Evolutionary conservation across 2,329 filamentous ascomycete genomes (phyloP).

Genomic region (Aspergillus transmontanensis): DNA sequence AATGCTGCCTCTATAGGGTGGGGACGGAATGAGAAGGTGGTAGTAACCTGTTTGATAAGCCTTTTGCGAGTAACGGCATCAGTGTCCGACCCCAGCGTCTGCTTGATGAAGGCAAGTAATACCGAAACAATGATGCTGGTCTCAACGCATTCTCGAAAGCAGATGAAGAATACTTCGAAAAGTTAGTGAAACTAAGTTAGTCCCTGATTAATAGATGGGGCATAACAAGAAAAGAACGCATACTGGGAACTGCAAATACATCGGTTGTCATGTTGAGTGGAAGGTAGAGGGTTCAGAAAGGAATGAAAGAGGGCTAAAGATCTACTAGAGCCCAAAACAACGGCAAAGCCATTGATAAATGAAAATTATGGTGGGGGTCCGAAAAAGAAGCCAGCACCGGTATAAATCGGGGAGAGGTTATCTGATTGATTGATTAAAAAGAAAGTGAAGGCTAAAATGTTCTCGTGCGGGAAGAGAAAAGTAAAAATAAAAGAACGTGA

Average conservation of each 20-base stretch:
- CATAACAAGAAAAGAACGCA: not conserved
- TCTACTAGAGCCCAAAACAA: not conserved
- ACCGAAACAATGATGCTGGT: constrained; percentile 84
- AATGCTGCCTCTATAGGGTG: not conserved
- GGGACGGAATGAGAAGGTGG: not conserved
- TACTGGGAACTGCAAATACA: constrained; percentile 21
- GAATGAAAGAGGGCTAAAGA: not conserved
- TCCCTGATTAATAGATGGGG: not conserved
- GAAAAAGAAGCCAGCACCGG: not conserved
- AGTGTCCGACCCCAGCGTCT: constrained; percentile 68
- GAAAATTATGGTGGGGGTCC: not conserved
- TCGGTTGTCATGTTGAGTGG: constrained; percentile 12
- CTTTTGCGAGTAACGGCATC: constrained; percentile 67
- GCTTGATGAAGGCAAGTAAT: constrained; percentile 82
- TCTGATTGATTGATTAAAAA: constrained; percentile 6
- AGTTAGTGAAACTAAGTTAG: not conserved
- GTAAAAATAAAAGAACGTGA: not conserved
- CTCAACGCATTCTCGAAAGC: constrained; percentile 83
- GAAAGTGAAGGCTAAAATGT: not conserved
- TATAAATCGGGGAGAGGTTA: not conserved
- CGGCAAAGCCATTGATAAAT: not conserved
- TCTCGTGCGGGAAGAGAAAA: not conserved
- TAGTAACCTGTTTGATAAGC: constrained; percentile 63
- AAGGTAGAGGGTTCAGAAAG: not conserved
- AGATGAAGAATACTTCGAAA: constrained; percentile 75